A percentile compares a stretch with the other conserved stretches of the same genome.
These are phyloP conservation scores for Berberis vulgaris DNA, from an alignment of 164 flowering plant species.

Conservation along the genomic window DNA sequence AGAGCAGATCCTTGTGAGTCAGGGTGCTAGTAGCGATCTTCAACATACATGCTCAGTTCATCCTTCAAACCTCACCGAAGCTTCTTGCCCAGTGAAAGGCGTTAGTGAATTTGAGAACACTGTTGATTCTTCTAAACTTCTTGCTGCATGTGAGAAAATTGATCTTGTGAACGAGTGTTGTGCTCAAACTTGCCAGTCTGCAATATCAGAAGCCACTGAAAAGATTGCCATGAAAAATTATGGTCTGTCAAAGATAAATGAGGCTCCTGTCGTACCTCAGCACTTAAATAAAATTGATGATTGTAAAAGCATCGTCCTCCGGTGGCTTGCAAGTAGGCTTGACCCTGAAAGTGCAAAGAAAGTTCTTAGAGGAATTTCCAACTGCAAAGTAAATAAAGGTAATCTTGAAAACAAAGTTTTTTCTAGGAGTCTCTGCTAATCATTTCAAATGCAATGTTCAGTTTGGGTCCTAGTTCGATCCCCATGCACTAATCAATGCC, in stretches of 20 bases:
- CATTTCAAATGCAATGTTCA: no score
- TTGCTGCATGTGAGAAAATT: constrained; percentile 60
- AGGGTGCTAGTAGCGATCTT: constrained; percentile 61
- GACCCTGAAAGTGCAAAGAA: constrained; percentile 54
- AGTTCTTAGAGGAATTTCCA: constrained; percentile 79
- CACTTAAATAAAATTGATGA: constrained; percentile 45
- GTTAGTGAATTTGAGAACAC: constrained; percentile 49
- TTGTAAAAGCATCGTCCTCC: constrained; percentile 62
- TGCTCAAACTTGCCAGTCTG: constrained; percentile 69
- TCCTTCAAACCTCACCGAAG: constrained; percentile 72
- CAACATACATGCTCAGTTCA: constrained; percentile 56
- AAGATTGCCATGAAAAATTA: constrained; percentile 44
- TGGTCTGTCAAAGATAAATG: constrained; percentile 33
- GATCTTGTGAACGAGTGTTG: constrained; percentile 93
- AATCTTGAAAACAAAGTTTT: background rate
- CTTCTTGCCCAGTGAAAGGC: constrained; percentile 71
- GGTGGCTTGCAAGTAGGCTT: constrained; percentile 86
- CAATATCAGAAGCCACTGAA: constrained; percentile 69
- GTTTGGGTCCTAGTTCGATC: no score
- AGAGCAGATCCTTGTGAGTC: constrained; percentile 56
- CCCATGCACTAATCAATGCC: no score
- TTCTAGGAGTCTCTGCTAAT: background rate
- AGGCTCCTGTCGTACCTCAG: constrained; percentile 22
- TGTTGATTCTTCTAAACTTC: constrained; percentile 62
- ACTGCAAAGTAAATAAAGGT: constrained; percentile 91